phyloP scores from a whole-genome alignment of 306 rosid genomes.

The Acacia acuminata region DNA sequence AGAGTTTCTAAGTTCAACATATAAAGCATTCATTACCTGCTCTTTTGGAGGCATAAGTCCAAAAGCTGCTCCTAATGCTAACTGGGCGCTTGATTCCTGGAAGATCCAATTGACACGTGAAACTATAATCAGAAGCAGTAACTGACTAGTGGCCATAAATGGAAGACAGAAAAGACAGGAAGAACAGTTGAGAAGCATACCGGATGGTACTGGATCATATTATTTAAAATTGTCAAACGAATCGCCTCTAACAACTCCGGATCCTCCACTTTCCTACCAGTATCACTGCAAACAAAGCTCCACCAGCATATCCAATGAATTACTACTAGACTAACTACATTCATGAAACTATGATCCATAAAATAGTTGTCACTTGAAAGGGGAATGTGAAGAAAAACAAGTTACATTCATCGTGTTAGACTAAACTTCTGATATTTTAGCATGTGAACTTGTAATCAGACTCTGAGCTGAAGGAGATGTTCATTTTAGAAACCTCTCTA shows the following conservation, averaged over 20 bases:
- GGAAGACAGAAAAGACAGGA: conserved; percentile 12
- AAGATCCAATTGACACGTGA: conserved; percentile 30
- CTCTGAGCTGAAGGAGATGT: not conserved
- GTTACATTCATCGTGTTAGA: conserved; percentile 5
- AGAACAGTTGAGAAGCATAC: conserved; percentile 46
- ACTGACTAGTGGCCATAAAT: conserved; percentile 14
- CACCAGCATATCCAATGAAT: conserved; percentile 36
- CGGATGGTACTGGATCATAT: conserved; percentile 87
- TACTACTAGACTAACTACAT: conserved; percentile 8
- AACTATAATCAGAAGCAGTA: conserved; percentile 21
- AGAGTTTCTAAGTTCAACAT: not conserved
- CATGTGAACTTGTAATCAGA: not conserved
- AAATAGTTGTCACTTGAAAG: conserved; percentile 3
- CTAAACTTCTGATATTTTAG: not conserved
- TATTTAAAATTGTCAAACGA: conserved; percentile 89
- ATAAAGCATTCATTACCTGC: conserved; percentile 48
- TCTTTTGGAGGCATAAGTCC: conserved; percentile 74
- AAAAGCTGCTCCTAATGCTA: conserved; percentile 93
- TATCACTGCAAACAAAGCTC: conserved; percentile 70
- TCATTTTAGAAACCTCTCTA: not conserved
- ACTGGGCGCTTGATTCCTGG: conserved; percentile 93
- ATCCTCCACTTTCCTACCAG: conserved; percentile 94
- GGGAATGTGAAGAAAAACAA: not conserved
- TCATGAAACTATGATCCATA: not conserved
- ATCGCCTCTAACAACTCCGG: conserved; percentile 98